phyloP scores from a whole-genome alignment of 2,329 filamentous ascomycete species.

The Paramyrothecium sp. region DNA sequence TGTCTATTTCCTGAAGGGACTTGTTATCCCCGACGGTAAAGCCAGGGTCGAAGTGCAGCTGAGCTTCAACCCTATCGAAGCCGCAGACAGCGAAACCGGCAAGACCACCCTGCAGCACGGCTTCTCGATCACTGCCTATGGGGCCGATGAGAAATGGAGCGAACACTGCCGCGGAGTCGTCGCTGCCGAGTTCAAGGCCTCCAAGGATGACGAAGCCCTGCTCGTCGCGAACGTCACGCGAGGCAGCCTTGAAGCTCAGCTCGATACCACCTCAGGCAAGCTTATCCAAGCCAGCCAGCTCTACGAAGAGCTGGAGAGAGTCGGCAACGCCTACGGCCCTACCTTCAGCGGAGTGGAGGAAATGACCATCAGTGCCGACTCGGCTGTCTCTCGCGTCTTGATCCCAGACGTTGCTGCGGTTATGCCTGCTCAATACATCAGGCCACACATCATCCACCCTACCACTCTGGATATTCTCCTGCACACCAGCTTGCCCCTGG shows the following conservation, averaged over 20 bases:
- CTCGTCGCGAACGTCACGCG: background rate
- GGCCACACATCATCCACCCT: slow-evolving; percentile 27
- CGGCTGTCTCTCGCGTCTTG: slow-evolving; percentile 3
- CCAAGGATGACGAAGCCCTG: slow-evolving; percentile 5
- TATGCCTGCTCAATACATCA: slow-evolving; percentile 29
- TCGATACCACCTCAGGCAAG: background rate
- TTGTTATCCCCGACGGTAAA: slow-evolving; percentile 8
- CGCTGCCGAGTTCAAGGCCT: slow-evolving; percentile 10
- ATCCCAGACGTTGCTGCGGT: slow-evolving; percentile 12
- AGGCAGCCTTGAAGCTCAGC: background rate
- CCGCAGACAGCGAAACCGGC: background rate
- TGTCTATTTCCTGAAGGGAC: slow-evolving; percentile 6
- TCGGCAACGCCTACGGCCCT: background rate
- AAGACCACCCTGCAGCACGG: background rate
- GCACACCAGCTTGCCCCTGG: slow-evolving; percentile 12
- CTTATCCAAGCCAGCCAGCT: background rate
- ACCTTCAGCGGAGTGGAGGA: background rate
- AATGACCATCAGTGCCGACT: background rate
- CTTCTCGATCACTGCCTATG: slow-evolving; percentile 12
- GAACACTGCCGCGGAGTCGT: slow-evolving; percentile 17
- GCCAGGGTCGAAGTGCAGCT: slow-evolving; percentile 7
- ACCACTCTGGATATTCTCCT: slow-evolving; percentile 26
- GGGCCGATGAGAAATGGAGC: slow-evolving; percentile 8
- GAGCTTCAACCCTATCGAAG: slow-evolving; percentile 1
- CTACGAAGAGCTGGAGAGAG: background rate